Evolutionary conservation across 805 yeast species (phyloP), one percentile per base, ranked within the genome.

Genomic region (Debaryomyces prosopidis): DNA sequence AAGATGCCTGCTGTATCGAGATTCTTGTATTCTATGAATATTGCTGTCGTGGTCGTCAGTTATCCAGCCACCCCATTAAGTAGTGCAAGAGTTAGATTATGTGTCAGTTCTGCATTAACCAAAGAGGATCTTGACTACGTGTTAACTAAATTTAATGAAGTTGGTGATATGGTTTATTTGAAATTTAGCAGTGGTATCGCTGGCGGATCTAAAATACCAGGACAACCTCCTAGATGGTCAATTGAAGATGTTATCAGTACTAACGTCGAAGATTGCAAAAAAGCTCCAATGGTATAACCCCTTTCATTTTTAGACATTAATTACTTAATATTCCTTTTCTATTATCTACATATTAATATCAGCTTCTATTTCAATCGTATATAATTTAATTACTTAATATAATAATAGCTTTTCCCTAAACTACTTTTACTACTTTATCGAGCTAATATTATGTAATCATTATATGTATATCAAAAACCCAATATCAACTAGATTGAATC

Each of bases 51-150:
- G 30, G 85, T 92, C 51, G 98, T 92, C 36, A 97, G 98, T 31
- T 94, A 94, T 63, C 99, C 99, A 9, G 99, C 99, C 1, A 92
- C 98, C 0, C 96, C 96, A 30, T 76, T 94, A 53, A 83, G 89
- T 36, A 81, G 90, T 31, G 87, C 96, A 4, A 82, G 99, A 69
- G 90, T 89, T 20, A 82, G 99, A 66, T 81, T 94, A 58, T 94
- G 99, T 75, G 85, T 94, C 56, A 86, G 96, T 44, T 74, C 97
- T 0, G 87, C 98, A 1, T 77, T 95, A 57, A 94, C 96, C 27
- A 94, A 94, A 69, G 92, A 87, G 57, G 99, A 94, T 66, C 79
- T 94, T 57, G 99, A 94, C 63, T 78, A 81, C 55, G 76, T 89
- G 34, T 73, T 91, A 54, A 77, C 79, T 42, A 84, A 80, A 57